Base-by-base conservation (phyloP, 148 eudicot genomes). In the Dysphania ambrosioides region DNA sequence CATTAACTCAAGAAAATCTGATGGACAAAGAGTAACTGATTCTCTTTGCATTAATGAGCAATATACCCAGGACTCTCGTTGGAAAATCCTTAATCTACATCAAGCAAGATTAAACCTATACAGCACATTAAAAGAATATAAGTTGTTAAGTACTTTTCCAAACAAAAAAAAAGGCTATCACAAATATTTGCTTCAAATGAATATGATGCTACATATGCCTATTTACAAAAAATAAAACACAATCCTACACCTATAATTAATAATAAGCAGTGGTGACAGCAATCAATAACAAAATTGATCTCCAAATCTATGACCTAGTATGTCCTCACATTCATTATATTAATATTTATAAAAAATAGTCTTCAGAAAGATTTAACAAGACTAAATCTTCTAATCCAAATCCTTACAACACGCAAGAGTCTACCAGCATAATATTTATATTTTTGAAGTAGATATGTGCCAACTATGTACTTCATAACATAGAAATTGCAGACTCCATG, bases 71-170 rank as follows among this genome's bases (percentile, higher is more conserved):
- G 41, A 32, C n/a, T 74, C 21, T 32, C 3, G 16, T 12, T 27
- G 41, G 35, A 27, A 4, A 30, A 29, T 31, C 18, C 21, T 49
- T 64, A 27, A 66, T 64, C 64, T 13, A 44, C 44, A 23, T 23
- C 44, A 74, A 74, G 68, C 70, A 47, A 47, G 42, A 34, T n/a
- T n/a, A n/a, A 64, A 26, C 18, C 70, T n/a, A 4, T 53, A 23
- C 19, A 53, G 13, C 1, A 53, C 24, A 53, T 2, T 53, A n/a
- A n/a, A 1, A 53, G 58, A 53, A 53, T 19, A 53, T 5, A 53
- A 21, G 24, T 53, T 53, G 8, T 19, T 53, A 11, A 53, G 24
- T 12, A 53, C 58, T 53, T 53, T 0, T 5, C 8, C 24, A 53
- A 47, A 47, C 2, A 47, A 2, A 44, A 10, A 10, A 44, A 15